Percentiles rank a stretch among this genome's conserved stretches.
phyloP scores from a whole-genome alignment of 176 grass and related monocot species.

The Eleusine coracana region DNA sequence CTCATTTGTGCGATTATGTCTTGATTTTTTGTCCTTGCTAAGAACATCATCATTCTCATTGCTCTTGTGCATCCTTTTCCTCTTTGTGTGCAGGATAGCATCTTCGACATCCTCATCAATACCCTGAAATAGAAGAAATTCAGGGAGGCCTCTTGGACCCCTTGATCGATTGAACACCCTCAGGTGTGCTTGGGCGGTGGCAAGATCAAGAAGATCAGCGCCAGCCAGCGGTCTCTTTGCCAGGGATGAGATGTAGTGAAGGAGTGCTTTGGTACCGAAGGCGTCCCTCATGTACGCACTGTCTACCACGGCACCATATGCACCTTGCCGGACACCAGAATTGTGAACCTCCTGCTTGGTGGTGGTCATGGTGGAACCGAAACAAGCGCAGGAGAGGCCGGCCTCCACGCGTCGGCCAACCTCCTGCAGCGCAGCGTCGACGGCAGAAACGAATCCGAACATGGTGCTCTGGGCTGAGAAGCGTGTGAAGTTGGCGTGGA shows the following conservation, averaged over 20 bases:
- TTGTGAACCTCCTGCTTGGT: conserved; percentile 61
- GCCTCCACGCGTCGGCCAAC: conserved; percentile 48
- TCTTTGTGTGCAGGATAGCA: background rate
- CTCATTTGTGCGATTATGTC: background rate
- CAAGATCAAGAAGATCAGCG: conserved; percentile 61
- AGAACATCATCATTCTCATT: conserved; percentile 34
- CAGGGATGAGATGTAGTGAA: conserved; percentile 65
- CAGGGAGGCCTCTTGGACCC: conserved; percentile 54
- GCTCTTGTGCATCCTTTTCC: conserved; percentile 38
- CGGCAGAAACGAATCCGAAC: conserved; percentile 47
- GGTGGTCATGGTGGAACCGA: conserved; percentile 1
- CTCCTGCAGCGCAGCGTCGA: conserved; percentile 63
- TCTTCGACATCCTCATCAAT: conserved; percentile 41
- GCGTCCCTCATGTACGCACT: conserved; percentile 55
- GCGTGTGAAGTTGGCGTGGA: conserved; percentile 51
- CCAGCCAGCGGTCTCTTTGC: conserved; percentile 47
- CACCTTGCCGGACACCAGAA: conserved; percentile 62
- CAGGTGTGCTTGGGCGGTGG: conserved; percentile 65
- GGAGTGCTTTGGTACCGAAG: conserved; percentile 48
- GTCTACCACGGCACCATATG: conserved; percentile 36
- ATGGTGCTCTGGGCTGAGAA: conserved; percentile 55
- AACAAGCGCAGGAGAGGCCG: conserved; percentile 64
- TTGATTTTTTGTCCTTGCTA: conserved; percentile 37
- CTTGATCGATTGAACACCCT: conserved; percentile 66
- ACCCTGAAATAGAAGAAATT: conserved; percentile 50